Conservation (phyloP, 2,329 filamentous ascomycete genomes). For the Fusarium falciforme region DNA sequence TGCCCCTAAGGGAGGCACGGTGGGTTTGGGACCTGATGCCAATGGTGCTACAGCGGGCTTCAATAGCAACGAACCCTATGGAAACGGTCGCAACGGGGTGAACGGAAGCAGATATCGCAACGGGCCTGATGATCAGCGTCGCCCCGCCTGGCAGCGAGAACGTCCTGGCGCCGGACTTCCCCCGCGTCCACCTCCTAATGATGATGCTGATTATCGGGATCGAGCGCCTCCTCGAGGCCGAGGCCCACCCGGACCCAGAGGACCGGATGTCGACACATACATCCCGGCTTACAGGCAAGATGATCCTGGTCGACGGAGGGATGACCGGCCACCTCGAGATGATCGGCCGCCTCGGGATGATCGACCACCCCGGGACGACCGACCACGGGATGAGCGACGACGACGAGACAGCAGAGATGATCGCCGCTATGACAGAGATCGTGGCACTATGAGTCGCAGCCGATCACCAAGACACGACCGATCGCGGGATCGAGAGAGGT, state of each 20-base stretch:
- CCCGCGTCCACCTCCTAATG: slow-evolving; percentile 53
- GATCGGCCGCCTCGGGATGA: slow-evolving; percentile 31
- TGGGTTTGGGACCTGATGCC: slow-evolving; percentile 76
- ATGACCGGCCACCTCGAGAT: slow-evolving; percentile 44
- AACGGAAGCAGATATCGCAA: slow-evolving; percentile 59
- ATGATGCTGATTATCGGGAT: slow-evolving; percentile 55
- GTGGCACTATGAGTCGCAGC: slow-evolving; percentile 54
- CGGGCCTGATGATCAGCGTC: slow-evolving; percentile 58
- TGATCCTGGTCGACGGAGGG: slow-evolving; percentile 49
- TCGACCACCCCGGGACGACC: slow-evolving; percentile 33
- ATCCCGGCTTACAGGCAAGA: slow-evolving; percentile 60
- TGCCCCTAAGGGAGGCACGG: slow-evolving; percentile 90
- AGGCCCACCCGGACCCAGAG: slow-evolving; percentile 46
- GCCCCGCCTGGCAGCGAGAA: slow-evolving; percentile 68
- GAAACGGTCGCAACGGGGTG: slow-evolving; percentile 57
- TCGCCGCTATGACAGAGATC: slow-evolving; percentile 55
- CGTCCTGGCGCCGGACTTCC: slow-evolving; percentile 58
- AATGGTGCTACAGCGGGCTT: slow-evolving; percentile 60
- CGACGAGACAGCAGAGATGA: slow-evolving; percentile 51
- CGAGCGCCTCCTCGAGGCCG: slow-evolving; percentile 45
- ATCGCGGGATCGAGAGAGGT: slow-evolving; percentile 56
- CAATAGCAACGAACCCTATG: slow-evolving; percentile 63
- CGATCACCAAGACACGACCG: slow-evolving; percentile 53
- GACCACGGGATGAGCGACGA: slow-evolving; percentile 42
- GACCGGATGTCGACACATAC: slow-evolving; percentile 61